These are phyloP conservation scores for Begonia masoniana DNA, from an alignment of 306 rosid species.

Conservation along the genomic window DNA sequence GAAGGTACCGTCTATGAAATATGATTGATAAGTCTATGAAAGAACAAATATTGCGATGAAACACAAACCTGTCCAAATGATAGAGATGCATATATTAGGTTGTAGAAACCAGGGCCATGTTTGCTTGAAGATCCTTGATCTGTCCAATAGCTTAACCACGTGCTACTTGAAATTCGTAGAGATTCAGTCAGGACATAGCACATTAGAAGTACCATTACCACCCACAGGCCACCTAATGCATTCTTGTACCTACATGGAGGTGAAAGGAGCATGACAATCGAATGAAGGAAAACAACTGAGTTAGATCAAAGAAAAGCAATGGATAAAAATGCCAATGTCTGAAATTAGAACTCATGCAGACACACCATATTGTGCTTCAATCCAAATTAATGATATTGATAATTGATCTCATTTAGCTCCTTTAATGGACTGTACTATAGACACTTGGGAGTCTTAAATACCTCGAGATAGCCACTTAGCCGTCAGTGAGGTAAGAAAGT, in stretches of 20 bases:
- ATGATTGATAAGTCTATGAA: no score
- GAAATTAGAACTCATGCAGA: neutral
- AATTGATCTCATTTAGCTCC: no score
- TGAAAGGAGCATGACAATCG: neutral
- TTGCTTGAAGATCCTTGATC: conserved; percentile 26
- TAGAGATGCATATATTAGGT: conserved; percentile 54
- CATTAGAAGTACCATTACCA: conserved; percentile 46
- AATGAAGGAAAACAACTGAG: neutral
- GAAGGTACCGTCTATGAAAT: no score
- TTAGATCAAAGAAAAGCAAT: neutral
- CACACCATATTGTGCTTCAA: neutral
- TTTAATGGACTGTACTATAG: no score
- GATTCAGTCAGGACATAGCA: conserved; percentile 60
- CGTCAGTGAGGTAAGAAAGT: no score
- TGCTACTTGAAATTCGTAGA: conserved; percentile 81
- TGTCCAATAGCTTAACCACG: conserved; percentile 90
- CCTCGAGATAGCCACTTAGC: no score
- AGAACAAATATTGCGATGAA: neutral
- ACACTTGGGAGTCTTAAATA: no score
- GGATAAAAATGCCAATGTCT: neutral
- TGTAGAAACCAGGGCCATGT: conserved; percentile 46
- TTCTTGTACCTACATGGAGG: conserved; percentile 43
- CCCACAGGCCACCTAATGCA: conserved; percentile 87
- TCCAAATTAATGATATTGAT: no score
- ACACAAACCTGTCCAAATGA: conserved; percentile 67